Conservation (phyloP, 768 basidiomycete species). For the Tylopilus sp. region DNA sequence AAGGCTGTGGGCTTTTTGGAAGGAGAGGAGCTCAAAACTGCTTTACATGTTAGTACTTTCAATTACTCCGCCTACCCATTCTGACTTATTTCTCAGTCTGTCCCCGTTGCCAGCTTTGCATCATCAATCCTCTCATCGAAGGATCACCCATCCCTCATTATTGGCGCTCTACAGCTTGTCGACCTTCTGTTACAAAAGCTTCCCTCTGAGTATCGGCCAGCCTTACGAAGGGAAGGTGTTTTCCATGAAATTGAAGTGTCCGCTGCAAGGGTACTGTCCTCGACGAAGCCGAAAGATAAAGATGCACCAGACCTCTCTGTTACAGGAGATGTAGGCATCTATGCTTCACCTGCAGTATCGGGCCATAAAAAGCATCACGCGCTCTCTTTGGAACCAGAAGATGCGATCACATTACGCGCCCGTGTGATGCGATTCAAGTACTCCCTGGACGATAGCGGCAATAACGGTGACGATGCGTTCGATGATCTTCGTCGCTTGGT, state of each 20-base stretch:
- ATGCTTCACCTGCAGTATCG: conserved; percentile 47
- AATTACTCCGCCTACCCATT: not conserved
- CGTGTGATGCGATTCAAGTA: conserved; percentile 86
- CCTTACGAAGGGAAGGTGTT: conserved; percentile 93
- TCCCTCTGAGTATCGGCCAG: conserved; percentile 78
- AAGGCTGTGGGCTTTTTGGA: conserved; percentile 92
- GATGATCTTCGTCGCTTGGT: conserved; percentile 63
- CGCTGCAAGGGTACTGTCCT: conserved; percentile 58
- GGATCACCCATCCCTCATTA: conserved; percentile 84
- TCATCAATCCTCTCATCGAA: conserved; percentile 91
- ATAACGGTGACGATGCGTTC: conserved; percentile 60
- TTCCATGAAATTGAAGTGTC: conserved; percentile 89
- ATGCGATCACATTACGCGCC: conserved; percentile 89
- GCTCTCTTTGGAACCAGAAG: conserved; percentile 75
- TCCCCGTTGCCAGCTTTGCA: conserved; percentile 93
- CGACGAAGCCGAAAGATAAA: conserved; percentile 49
- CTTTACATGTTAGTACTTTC: conserved; percentile 63
- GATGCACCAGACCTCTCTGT: conserved; percentile 33
- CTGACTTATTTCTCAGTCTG: conserved; percentile 51
- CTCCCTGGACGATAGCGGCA: conserved; percentile 48
- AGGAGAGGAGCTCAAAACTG: conserved; percentile 64
- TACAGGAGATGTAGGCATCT: conserved; percentile 35
- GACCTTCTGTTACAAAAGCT: conserved; percentile 86
- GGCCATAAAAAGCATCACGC: conserved; percentile 71
- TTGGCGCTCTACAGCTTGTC: conserved; percentile 88